phyloP scores from a whole-genome alignment of 2,329 filamentous ascomycete genomes.

The Cladosporium sp. region DNA sequence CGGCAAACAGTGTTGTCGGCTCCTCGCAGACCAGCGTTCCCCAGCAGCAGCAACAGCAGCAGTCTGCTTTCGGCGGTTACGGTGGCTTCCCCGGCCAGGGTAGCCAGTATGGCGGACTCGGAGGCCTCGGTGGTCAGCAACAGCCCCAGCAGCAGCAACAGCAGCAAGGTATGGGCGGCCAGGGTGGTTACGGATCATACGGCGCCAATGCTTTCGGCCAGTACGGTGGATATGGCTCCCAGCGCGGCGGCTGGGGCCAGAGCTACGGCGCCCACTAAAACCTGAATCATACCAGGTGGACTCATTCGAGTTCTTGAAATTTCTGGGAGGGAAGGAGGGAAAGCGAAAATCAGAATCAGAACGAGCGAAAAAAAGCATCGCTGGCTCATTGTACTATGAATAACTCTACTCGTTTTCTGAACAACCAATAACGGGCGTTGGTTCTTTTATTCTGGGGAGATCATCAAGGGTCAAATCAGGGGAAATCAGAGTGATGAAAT shows the following conservation, averaged over 20 bases:
- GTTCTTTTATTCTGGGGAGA: constrained; percentile 2
- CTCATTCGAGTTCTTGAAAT: not conserved
- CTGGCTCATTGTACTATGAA: constrained; percentile 15
- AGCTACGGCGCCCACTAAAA: constrained; percentile 31
- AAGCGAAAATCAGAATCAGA: not conserved
- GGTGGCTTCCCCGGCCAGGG: constrained; percentile 50
- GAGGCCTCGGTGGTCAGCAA: constrained; percentile 49
- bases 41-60: constrained; percentile 53
- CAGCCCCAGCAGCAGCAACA: constrained; percentile 27
- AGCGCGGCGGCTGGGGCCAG: constrained; percentile 34
- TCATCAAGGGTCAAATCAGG: not conserved
- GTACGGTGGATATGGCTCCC: constrained; percentile 37
- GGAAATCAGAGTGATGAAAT: not conserved
- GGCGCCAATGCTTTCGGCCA: constrained; percentile 44
- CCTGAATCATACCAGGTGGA: not conserved
- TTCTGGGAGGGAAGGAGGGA: not conserved
- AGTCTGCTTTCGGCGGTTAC: constrained; percentile 58
- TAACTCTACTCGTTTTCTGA: constrained; percentile 13
- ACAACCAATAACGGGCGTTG: constrained; percentile 11
- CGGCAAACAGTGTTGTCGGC: constrained; percentile 58
- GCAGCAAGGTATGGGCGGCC: constrained; percentile 42
- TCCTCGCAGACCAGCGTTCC: constrained; percentile 41
- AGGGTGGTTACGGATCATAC: constrained; percentile 44
- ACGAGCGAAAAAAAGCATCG: constrained; percentile 3
- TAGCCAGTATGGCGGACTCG: constrained; percentile 54